Percentiles rank a stretch among this genome's conserved stretches.
phyloP scores from a whole-genome alignment of 2,329 filamentous ascomycete genomes.

The Teratosphaeria epicoccoides region DNA sequence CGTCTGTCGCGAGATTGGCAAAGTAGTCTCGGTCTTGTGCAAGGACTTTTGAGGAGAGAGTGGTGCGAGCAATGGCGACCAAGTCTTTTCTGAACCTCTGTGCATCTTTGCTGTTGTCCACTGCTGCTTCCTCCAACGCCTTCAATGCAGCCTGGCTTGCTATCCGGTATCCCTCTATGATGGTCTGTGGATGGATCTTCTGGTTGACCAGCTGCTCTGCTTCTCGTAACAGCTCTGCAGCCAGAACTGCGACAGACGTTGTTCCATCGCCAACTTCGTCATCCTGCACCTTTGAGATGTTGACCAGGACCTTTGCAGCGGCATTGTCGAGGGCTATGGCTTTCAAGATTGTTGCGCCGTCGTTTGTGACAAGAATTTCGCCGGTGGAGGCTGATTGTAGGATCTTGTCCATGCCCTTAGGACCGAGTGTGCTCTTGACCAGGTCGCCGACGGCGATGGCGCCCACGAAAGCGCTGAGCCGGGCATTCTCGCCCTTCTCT shows the following conservation, averaged over 20 bases:
- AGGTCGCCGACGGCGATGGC: slow-evolving; percentile 95
- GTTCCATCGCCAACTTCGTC: slow-evolving; percentile 98
- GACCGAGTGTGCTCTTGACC: slow-evolving; percentile 92
- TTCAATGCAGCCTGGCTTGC: slow-evolving; percentile 78
- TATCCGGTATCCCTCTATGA: slow-evolving; percentile 98
- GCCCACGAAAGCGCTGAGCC: slow-evolving; percentile 66
- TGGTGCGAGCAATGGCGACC: slow-evolving; percentile 82
- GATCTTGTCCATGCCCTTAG: slow-evolving; percentile 88
- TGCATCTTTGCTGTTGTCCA: slow-evolving; percentile 77
- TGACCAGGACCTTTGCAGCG: slow-evolving; percentile 94
- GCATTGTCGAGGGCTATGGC: slow-evolving; percentile 97
- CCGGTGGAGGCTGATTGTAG: slow-evolving; percentile 60
- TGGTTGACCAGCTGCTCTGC: slow-evolving; percentile 95
- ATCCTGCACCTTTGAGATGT: slow-evolving; percentile 98
- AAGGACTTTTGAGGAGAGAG: slow-evolving; percentile 92
- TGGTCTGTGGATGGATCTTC: slow-evolving; percentile 98
- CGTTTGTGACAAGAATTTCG: slow-evolving; percentile 97
- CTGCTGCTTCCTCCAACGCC: slow-evolving; percentile 72
- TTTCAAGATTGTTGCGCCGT: slow-evolving; percentile 96
- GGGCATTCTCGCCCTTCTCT: slow-evolving; percentile 96
- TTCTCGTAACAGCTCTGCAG: slow-evolving; percentile 88
- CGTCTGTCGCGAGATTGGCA: slow-evolving; percentile 77
- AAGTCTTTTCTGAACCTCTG: slow-evolving; percentile 84
- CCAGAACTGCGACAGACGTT: slow-evolving; percentile 91
- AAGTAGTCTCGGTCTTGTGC: slow-evolving; percentile 91